Conservation (phyloP, 352 stramenopile species). For the Globisporangium lucens region DNA sequence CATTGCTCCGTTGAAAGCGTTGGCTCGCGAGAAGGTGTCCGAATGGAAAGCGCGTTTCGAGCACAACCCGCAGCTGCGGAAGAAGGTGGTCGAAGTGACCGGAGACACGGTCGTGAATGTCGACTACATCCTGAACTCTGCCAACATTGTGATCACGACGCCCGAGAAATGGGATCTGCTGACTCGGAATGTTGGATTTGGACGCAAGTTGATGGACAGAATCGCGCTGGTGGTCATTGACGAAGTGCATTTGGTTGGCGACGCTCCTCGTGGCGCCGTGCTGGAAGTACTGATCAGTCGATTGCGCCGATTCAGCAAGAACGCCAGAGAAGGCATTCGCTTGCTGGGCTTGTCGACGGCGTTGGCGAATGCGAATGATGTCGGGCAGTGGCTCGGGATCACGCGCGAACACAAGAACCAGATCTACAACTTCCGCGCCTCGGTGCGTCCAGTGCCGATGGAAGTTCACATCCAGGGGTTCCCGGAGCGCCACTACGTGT, state of each 20-base stretch:
- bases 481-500: conserved; percentile 95
- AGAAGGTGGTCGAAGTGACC: conserved; percentile 96
- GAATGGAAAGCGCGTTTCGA: conserved; percentile 96
- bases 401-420: conserved; percentile 60
- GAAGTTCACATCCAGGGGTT: conserved; percentile 97
- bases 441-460: conserved; percentile 96
- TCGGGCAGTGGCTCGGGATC: conserved; percentile 97
- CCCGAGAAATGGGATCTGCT: conserved; percentile 98
- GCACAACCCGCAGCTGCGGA: conserved; percentile 64
- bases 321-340: conserved; percentile 67
- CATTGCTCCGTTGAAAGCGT: conserved; percentile 96
- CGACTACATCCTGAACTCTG: conserved; percentile 84
- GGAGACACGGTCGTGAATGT: conserved; percentile 95
- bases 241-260: conserved; percentile 97
- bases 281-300: conserved; percentile 90
- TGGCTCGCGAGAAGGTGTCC: conserved; percentile 94
- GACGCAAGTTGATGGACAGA: conserved; percentile 60
- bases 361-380: conserved; percentile 94
- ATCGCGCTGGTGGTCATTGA: conserved; percentile 94
- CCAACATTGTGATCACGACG: conserved; percentile 97
- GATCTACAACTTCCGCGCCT: conserved; percentile 94
- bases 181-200: conserved; percentile 86
- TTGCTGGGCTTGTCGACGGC: conserved; percentile 96
- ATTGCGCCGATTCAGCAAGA: conserved; percentile 70
- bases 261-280: conserved; percentile 92